Percentiles rank a stretch among this genome's conserved stretches.
Conservation (phyloP, 352 stramenopile genomes). For the Phytophthora citricola region DNA sequence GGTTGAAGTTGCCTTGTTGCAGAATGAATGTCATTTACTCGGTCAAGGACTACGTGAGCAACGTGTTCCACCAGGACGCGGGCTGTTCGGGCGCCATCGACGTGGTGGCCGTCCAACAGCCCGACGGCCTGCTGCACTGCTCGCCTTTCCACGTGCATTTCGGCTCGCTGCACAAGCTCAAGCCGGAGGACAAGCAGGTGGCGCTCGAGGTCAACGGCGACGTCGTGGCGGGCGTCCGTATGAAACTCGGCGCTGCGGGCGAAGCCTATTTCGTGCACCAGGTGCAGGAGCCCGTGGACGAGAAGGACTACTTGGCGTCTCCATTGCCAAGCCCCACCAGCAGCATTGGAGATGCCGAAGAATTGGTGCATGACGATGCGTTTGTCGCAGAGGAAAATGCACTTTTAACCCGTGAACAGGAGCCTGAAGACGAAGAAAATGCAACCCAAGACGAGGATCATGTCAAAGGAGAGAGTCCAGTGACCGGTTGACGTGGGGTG, state of each 20-base stretch:
- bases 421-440: conserved; percentile 40
- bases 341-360: conserved; percentile 18
- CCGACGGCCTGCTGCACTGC: conserved; percentile 62
- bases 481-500: conserved; percentile 65
- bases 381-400: conserved; percentile 15
- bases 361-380: conserved; percentile 15
- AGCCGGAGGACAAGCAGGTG: conserved; percentile 51
- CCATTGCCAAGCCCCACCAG: conserved; percentile 56
- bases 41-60: conserved; percentile 88
- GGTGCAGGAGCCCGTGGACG: conserved; percentile 59
- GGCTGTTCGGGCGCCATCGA: conserved; percentile 76
- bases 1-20: conserved; percentile 21
- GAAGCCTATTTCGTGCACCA: conserved; percentile 84
- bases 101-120: conserved; percentile 82
- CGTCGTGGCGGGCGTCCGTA: conserved; percentile 56
- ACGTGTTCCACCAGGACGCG: conserved; percentile 73
- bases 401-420: background rate
- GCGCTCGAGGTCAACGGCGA: conserved; percentile 68
- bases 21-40: conserved; percentile 89
- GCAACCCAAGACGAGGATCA: background rate
- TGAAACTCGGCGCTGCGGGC: conserved; percentile 76
- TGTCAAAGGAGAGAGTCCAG: conserved; percentile 15
- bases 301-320: conserved; percentile 73
- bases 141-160: conserved; percentile 90
- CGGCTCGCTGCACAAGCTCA: conserved; percentile 52